These are phyloP conservation scores for Bocquillonia castaneifolia DNA, from an alignment of 441 rosid species.

Conservation along the genomic window DNA sequence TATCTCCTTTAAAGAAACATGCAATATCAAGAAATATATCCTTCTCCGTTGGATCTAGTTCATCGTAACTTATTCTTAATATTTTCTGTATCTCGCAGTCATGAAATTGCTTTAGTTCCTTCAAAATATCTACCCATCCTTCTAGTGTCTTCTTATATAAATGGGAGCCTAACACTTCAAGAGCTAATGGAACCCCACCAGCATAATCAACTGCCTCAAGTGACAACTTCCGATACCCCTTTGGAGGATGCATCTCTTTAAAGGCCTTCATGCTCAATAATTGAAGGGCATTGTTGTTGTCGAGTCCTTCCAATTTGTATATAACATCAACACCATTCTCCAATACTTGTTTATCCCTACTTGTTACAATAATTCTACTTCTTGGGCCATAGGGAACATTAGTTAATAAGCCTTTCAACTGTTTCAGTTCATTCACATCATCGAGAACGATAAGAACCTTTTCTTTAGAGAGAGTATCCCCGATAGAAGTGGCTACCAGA, in stretches of 20 bases:
- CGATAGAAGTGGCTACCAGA: neutral
- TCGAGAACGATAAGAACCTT: conserved; percentile 24
- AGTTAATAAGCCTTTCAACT: neutral
- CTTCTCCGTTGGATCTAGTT: neutral
- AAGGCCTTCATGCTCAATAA: conserved; percentile 27
- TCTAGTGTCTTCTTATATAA: conserved; percentile 18
- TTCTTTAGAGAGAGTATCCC: neutral
- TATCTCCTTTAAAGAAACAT: conserved; percentile 18
- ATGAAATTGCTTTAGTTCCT: conserved; percentile 26
- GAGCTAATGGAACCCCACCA: conserved; percentile 29
- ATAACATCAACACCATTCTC: too few relatives aligned
- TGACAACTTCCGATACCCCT: conserved; percentile 7
- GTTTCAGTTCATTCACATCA: conserved; percentile 24
- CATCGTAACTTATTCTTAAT: conserved; percentile 18
- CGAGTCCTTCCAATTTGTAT: conserved; percentile 27
- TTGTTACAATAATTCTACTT: conserved; percentile 27
- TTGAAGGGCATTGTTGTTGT: conserved; percentile 20
- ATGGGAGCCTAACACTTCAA: conserved; percentile 24
- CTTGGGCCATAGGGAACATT: conserved; percentile 11
- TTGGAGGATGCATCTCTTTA: conserved; percentile 9
- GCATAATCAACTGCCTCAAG: conserved; percentile 1
- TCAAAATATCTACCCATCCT: too few relatives aligned
- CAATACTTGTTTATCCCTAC: conserved; percentile 23
- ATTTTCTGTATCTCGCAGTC: conserved; percentile 18
- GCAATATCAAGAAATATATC: conserved; percentile 22